These are phyloP conservation scores for Pseudovirgaria hyperparasitica DNA, from an alignment of 2,329 filamentous ascomycete species.

Conservation along the genomic window DNA sequence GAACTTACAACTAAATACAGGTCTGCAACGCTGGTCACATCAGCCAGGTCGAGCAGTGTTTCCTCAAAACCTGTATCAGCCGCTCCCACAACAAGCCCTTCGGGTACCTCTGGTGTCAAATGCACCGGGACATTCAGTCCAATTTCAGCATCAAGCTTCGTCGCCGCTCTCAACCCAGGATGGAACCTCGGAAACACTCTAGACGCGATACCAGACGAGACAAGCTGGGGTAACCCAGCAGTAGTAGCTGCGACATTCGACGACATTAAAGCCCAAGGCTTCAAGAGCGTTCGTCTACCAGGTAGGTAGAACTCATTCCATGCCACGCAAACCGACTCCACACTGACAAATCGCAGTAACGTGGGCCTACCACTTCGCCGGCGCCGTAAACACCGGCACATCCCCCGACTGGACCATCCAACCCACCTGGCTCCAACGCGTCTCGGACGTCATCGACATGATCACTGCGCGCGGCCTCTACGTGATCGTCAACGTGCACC, in stretches of 20 bases:
- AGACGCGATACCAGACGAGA: slow-evolving; percentile 43
- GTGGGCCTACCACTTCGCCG: slow-evolving; percentile 46
- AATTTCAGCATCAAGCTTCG: slow-evolving; percentile 34
- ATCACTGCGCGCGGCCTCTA: slow-evolving; percentile 38
- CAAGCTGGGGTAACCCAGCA: slow-evolving; percentile 45
- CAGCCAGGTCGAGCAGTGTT: too few relatives aligned
- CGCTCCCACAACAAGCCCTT: slow-evolving; percentile 1
- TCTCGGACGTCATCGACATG: slow-evolving; percentile 45
- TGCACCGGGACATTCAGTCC: slow-evolving; percentile 32
- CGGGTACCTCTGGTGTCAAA: slow-evolving; percentile 4
- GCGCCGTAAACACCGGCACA: too few relatives aligned
- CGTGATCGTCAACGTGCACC: slow-evolving; percentile 46
- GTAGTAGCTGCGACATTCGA: slow-evolving; percentile 39
- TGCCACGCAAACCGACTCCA: not conserved
- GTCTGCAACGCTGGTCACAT: too few relatives aligned
- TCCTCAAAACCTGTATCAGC: slow-evolving; percentile 6
- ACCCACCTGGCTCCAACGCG: slow-evolving; percentile 41
- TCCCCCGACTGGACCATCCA: slow-evolving; percentile 44
- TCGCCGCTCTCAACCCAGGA: slow-evolving; percentile 39
- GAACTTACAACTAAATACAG: too few relatives aligned
- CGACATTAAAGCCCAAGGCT: slow-evolving; percentile 39
- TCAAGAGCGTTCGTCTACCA: slow-evolving; percentile 46
- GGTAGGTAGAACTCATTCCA: slow-evolving; percentile 13
- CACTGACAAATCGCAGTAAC: slow-evolving; percentile 31
- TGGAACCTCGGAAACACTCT: slow-evolving; percentile 52